Evolutionary conservation across 2,329 filamentous ascomycete genomes (phyloP).

Genomic region (Trichoderma pleuroti): DNA sequence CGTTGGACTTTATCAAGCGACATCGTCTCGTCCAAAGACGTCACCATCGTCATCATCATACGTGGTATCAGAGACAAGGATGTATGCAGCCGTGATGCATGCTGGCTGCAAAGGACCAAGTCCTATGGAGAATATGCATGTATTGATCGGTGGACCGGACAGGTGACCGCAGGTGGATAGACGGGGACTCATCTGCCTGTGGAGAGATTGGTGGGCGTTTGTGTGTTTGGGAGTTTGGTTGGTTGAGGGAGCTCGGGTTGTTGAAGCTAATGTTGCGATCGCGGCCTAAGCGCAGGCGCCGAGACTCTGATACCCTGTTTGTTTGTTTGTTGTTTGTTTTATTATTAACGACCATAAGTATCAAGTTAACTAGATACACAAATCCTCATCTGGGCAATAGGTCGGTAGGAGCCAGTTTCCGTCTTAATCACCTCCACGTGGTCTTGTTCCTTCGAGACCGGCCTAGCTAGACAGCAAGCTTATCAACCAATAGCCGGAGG

Average conservation of each 20-base stretch:
- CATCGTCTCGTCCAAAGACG: slow-evolving; percentile 3
- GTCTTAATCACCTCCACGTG: too few species aligned
- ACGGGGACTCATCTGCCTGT: neutral
- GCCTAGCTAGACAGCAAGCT: too few species aligned
- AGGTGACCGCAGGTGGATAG: slow-evolving; percentile 8
- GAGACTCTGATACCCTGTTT: neutral
- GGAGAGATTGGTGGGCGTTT: neutral
- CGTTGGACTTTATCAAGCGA: neutral
- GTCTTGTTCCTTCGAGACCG: too few species aligned
- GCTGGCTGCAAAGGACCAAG: neutral
- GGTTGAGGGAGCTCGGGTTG: neutral
- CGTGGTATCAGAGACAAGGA: slow-evolving; percentile 5
- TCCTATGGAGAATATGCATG: slow-evolving; percentile 12
- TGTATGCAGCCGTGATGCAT: slow-evolving; percentile 8
- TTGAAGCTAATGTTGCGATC: slow-evolving; percentile 1
- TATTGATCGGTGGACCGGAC: slow-evolving; percentile 4
- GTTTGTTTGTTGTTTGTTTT: too few species aligned
- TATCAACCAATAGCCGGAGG: too few species aligned
- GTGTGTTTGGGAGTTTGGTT: slow-evolving; percentile 3
- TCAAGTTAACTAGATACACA: too few species aligned
- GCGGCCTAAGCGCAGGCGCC: slow-evolving; percentile 5
- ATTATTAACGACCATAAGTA: too few species aligned
- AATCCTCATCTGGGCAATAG: too few species aligned
- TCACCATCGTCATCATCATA: slow-evolving; percentile 13
- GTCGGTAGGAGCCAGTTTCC: too few species aligned